Evolutionary conservation across 2,329 filamentous ascomycete species (phyloP).

Genomic region (Talaromyces verruculosus): DNA sequence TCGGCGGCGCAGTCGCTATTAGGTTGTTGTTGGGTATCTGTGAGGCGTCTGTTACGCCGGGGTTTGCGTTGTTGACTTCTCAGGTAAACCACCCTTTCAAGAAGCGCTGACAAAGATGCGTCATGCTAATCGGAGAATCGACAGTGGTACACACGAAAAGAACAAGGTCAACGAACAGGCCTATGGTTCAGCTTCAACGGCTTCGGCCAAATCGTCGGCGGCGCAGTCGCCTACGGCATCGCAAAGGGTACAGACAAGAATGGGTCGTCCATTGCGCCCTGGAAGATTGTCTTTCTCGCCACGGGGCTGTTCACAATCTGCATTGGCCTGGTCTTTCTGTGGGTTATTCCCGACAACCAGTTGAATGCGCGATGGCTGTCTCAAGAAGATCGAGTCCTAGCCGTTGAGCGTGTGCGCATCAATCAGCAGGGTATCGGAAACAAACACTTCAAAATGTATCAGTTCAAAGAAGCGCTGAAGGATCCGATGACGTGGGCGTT

Average conservation of each 20-base stretch:
- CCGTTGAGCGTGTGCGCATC: constrained; percentile 67
- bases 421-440: constrained; percentile 76
- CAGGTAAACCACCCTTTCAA: constrained; percentile 36
- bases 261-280: constrained; percentile 61
- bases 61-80: constrained; percentile 66
- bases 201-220: constrained; percentile 63
- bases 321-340: constrained; percentile 53
- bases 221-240: constrained; percentile 63
- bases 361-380: constrained; percentile 63
- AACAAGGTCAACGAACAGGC: constrained; percentile 62
- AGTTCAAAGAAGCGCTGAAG: constrained; percentile 60
- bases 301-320: constrained; percentile 54
- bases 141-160: constrained; percentile 69
- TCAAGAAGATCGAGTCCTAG: constrained; percentile 65
- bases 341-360: constrained; percentile 59
- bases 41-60: constrained; percentile 67
- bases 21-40: constrained; percentile 69
- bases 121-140: not conserved
- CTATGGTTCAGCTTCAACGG: constrained; percentile 72
- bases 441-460: constrained; percentile 66
- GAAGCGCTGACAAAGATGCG: too few relatives aligned
- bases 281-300: constrained; percentile 63
- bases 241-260: constrained; percentile 55
- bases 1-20: constrained; percentile 61
- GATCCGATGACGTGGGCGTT: constrained; percentile 63